A percentile compares a stretch with the other conserved stretches of the same genome.
phyloP scores from a whole-genome alignment of 2,329 filamentous ascomycete genomes.

The Fusarium transvaalense region DNA sequence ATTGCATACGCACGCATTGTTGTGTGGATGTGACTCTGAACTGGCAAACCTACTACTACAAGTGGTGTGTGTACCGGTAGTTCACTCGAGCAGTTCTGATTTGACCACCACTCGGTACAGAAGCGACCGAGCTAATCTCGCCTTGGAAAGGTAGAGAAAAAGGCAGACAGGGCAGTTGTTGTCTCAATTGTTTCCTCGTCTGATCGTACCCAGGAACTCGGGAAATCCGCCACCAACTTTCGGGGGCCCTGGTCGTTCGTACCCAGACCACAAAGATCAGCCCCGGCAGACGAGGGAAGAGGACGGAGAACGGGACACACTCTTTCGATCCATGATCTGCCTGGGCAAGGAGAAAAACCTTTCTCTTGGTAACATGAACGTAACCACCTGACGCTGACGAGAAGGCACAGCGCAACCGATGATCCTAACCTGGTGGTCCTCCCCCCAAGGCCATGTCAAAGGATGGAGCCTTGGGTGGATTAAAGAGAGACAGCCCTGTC shows the following conservation, averaged over 20 bases:
- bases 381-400: slow-evolving; percentile 29
- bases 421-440: slow-evolving; percentile 5
- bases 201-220: slow-evolving; percentile 4
- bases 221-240: not conserved
- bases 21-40: not conserved
- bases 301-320: not conserved
- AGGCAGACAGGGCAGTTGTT: slow-evolving; percentile 20
- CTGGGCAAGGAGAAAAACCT: slow-evolving; percentile 16
- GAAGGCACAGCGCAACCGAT: slow-evolving; percentile 31
- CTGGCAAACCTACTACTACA: too few species aligned
- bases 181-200: slow-evolving; percentile 38
- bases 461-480: slow-evolving; percentile 33
- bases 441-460: slow-evolving; percentile 1
- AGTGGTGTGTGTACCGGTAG: not conserved
- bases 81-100: slow-evolving; percentile 1
- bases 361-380: slow-evolving; percentile 20
- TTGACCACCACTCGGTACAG: slow-evolving; percentile 12
- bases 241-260: not conserved
- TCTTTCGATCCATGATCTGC: slow-evolving; percentile 25
- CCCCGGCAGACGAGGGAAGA: slow-evolving; percentile 37
- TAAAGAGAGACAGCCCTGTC: slow-evolving; percentile 1
- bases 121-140: slow-evolving; percentile 23
- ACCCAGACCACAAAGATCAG: slow-evolving; percentile 25
- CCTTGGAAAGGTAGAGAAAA: not conserved
- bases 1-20: slow-evolving; percentile 35